Evolutionary conservation across 2,329 filamentous ascomycete species (phyloP).

Genomic region (Parastagonospora avenae): DNA sequence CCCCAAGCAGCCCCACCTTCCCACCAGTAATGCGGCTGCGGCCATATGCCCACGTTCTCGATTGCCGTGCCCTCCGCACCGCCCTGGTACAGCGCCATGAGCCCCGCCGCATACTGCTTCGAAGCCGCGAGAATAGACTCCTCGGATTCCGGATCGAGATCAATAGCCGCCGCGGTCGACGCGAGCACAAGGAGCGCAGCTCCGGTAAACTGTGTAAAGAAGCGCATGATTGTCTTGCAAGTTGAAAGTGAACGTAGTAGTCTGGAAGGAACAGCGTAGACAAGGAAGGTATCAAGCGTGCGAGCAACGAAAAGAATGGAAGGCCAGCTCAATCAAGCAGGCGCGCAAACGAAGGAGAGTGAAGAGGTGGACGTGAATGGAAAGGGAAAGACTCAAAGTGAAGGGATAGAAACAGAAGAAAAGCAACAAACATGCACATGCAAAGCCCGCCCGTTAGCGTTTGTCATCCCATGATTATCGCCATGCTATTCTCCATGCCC

Average conservation of each 20-base stretch:
- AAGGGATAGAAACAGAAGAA: too few relatives aligned
- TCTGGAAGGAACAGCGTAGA: constrained; percentile 10
- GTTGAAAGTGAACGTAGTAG: constrained; percentile 16
- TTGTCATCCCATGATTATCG: too few relatives aligned
- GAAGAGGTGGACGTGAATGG: not conserved
- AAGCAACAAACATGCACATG: too few relatives aligned
- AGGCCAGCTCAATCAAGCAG: not conserved
- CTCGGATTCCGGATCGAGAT: constrained; percentile 42
- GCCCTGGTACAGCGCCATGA: constrained; percentile 45
- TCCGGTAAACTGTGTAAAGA: constrained; percentile 34
- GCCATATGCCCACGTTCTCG: constrained; percentile 48
- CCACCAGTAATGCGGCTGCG: constrained; percentile 56
- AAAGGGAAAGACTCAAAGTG: too few relatives aligned
- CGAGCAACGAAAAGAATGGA: not conserved
- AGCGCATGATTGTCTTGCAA: constrained; percentile 32
- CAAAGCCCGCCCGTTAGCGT: too few relatives aligned
- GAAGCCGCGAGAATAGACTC: constrained; percentile 38
- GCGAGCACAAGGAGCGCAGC: constrained; percentile 40
- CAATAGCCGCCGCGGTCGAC: constrained; percentile 32
- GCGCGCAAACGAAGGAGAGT: too few relatives aligned
- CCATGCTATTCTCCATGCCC: too few relatives aligned
- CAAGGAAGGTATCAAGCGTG: constrained; percentile 31
- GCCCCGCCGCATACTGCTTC: constrained; percentile 36
- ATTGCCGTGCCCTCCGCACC: constrained; percentile 26
- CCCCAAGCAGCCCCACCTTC: constrained; percentile 49